A percentile compares a stretch with the other conserved stretches of the same genome.
Evolutionary conservation across 2,329 filamentous ascomycete genomes (phyloP).

Genomic region (Trichophyton benhamiae): DNA sequence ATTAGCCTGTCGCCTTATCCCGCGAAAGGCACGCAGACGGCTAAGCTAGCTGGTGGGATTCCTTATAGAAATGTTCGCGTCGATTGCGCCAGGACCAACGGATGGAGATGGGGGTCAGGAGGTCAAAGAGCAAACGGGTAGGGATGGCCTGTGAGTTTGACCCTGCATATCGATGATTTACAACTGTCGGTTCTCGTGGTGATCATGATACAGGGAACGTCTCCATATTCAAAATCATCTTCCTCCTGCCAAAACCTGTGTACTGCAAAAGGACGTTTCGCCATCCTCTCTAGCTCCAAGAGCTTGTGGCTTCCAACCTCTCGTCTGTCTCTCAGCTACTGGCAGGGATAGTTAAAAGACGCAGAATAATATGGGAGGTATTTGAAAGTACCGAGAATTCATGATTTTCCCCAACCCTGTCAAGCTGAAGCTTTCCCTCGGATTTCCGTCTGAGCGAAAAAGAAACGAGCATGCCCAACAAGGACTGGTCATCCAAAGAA

Average conservation of each 20-base stretch:
- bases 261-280: too few species aligned
- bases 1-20: background rate
- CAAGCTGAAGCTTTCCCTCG: background rate
- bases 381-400: background rate
- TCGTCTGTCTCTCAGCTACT: background rate
- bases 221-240: too few species aligned
- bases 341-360: background rate
- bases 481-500: background rate
- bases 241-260: too few species aligned
- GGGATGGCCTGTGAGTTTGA: background rate
- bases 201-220: background rate
- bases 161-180: conserved; percentile 1
- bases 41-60: background rate
- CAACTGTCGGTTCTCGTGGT: background rate
- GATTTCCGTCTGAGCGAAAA: background rate
- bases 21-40: too few species aligned
- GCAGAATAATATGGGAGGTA: background rate
- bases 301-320: background rate
- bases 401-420: background rate
- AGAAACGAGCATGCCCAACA: background rate
- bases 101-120: background rate
- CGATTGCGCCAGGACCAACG: background rate
- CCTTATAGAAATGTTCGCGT: background rate
- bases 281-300: background rate
- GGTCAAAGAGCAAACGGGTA: background rate